Evolutionary conservation across 2,329 filamentous ascomycete genomes (phyloP), one percentile per base, ranked within the genome.

Genomic region (Colletotrichum zoysiae): DNA sequence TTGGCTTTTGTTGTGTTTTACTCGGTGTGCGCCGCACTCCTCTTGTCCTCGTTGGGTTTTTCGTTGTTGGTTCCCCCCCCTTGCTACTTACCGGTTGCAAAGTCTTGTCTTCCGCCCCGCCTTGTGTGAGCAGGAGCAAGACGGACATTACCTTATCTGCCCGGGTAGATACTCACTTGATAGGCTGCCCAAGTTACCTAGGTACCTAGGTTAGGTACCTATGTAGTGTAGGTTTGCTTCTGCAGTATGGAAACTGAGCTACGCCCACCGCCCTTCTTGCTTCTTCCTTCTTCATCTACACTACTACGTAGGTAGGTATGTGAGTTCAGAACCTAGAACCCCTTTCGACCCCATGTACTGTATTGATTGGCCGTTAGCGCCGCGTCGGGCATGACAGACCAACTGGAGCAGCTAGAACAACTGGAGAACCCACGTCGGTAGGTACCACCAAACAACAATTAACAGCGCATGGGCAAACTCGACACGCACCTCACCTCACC

Each of bases 261-360:
- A 70, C 35, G 66, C 16, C 70, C 70, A 72, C 70, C 70, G 70
- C 70, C 68, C 51, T 72, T 72, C 50, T 65, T 69, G 65, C 70
- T 72, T 72, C 70, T 60, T 70, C 23, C 20, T 48, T 48, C 20
- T 11, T 48, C n/a, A 6, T 16, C 40, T 40, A 9, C 38, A 30
- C 30, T 30, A 30, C 30, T 30, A 30, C 30, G 30, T 30, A 30
- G 30, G 26, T 30, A 30, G 30, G 3, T 42, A 12, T 12, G 12
- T 18, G 2, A 48, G 46, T 48, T 23, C 26, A 46, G 30, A 44
- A 16, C 50, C 51, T 20, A 50, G 48, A 33, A 42, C 14, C 50
- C 38, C 35, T 33, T 44, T 23, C 50, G 35, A 55, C 38, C 51
- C 51, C 51, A 55, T 55, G 50, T 64, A 26, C 26, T 26, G 26